Percentiles rank a stretch among this genome's conserved stretches.
Conservation (phyloP, 202 grass and related monocot species). For the Digitaria exilis region DNA sequence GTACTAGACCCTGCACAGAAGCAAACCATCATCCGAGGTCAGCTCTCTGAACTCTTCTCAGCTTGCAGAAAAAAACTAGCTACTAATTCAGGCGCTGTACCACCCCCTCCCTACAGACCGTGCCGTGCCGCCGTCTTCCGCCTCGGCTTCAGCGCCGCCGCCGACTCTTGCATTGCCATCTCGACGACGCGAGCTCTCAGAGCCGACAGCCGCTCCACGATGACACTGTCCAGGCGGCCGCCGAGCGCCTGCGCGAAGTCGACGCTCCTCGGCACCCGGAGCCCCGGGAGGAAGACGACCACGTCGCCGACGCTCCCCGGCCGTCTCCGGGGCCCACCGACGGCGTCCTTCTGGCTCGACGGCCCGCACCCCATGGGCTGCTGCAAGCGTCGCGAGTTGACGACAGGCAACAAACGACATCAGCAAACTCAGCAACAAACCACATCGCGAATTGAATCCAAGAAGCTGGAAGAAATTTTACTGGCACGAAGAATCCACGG, state of each 20-base stretch:
- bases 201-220: conserved; percentile 55
- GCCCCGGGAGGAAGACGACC: conserved; percentile 87
- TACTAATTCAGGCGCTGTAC: conserved; percentile 29
- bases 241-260: conserved; percentile 69
- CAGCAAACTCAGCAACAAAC: background rate
- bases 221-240: conserved; percentile 47
- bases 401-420: background rate
- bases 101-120: conserved; percentile 49
- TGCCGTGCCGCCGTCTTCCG: conserved; percentile 66
- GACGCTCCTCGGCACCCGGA: conserved; percentile 68
- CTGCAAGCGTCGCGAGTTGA: conserved; percentile 25
- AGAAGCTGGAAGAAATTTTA: background rate
- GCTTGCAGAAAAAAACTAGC: conserved; percentile 32
- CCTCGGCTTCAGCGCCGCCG: conserved; percentile 57
- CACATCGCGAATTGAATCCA: background rate
- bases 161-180: conserved; percentile 79
- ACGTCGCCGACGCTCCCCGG: conserved; percentile 82
- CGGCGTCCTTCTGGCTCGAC: conserved; percentile 62
- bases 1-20: conserved; percentile 58
- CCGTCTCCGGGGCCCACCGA: conserved; percentile 45
- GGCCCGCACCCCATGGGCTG: conserved; percentile 74
- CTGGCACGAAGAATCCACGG: background rate
- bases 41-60: conserved; percentile 36
- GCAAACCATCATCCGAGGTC: background rate
- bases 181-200: conserved; percentile 67